These are phyloP conservation scores for Pholiota adiposa DNA, from an alignment of 1,284 basidiomycete genomes.

Conservation along the genomic window DNA sequence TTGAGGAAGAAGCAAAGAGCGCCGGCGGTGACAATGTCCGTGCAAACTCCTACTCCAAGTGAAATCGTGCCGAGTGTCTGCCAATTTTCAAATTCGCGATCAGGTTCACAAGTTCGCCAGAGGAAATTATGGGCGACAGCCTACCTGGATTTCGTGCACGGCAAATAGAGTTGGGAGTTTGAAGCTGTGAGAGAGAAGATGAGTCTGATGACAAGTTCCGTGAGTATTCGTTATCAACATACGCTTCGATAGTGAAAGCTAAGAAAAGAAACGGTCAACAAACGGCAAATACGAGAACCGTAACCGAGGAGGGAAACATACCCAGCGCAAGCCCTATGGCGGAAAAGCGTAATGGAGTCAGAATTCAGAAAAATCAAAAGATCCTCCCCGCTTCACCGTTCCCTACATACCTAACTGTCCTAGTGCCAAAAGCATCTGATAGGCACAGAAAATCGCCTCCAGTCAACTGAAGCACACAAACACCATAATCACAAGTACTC, in stretches of 20 bases:
- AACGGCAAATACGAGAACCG: neutral
- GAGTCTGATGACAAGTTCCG: neutral
- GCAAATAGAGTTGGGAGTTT: conserved; percentile 37
- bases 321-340: conserved; percentile 41
- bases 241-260: conserved; percentile 57
- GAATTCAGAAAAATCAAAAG: neutral
- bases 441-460: neutral
- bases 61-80: conserved; percentile 44
- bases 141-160: conserved; percentile 38
- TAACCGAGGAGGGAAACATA: conserved; percentile 21
- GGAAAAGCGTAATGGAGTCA: neutral
- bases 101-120: neutral
- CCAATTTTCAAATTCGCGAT: neutral
- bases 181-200: conserved; percentile 30
- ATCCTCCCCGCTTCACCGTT: neutral
- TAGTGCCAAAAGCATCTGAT: conserved; percentile 48
- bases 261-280: neutral
- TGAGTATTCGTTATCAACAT: conserved; percentile 20
- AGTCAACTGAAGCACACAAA: neutral
- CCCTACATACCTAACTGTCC: conserved; percentile 49
- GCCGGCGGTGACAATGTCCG: conserved; percentile 45
- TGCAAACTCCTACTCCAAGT: conserved; percentile 42
- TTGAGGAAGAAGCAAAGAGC: conserved; percentile 45
- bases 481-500: conserved; percentile 27
- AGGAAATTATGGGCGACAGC: conserved; percentile 26